phyloP scores from a whole-genome alignment of 768 basidiomycete species.

The Panaeolus papilionaceus region DNA sequence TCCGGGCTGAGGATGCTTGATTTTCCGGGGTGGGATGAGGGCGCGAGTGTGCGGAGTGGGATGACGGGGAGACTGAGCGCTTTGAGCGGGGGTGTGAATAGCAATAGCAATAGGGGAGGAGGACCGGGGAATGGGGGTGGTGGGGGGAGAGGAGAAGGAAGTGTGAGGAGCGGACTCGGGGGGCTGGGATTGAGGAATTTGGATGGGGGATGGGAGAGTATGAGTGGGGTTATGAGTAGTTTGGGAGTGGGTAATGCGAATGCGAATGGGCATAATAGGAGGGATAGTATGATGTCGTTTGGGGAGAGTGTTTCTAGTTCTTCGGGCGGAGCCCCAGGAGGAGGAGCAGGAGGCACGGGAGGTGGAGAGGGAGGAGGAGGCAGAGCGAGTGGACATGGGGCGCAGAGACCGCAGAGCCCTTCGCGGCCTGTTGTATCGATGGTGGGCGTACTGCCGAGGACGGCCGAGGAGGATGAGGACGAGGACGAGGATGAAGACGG shows the following conservation, averaged over 20 bases:
- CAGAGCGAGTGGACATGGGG: slow-evolving; percentile 17
- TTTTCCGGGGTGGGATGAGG: neutral
- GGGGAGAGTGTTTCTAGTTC: slow-evolving; percentile 4
- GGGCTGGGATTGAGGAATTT: slow-evolving; percentile 14
- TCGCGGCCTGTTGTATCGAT: slow-evolving; percentile 28
- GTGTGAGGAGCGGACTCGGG: neutral
- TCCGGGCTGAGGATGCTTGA: slow-evolving; percentile 9
- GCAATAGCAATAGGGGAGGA: neutral
- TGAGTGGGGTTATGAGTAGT: slow-evolving; percentile 24
- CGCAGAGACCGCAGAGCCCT: slow-evolving; percentile 13
- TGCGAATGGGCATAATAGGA: slow-evolving; percentile 15
- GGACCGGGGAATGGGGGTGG: neutral
- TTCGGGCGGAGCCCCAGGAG: neutral
- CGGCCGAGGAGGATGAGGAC: slow-evolving; percentile 6
- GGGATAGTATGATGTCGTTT: slow-evolving; percentile 15
- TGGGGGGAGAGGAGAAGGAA: neutral
- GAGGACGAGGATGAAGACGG: neutral
- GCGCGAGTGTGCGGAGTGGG: neutral
- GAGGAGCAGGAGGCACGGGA: neutral
- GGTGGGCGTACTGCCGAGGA: slow-evolving; percentile 32
- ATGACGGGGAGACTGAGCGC: neutral
- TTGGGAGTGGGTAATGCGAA: slow-evolving; percentile 19
- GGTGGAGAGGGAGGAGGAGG: neutral
- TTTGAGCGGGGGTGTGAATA: neutral
- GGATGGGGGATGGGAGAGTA: slow-evolving; percentile 24